Evolutionary conservation across 2,329 filamentous ascomycete species (phyloP), one percentile per base, ranked within the genome.

Genomic region (Amesomyces nigricolor): DNA sequence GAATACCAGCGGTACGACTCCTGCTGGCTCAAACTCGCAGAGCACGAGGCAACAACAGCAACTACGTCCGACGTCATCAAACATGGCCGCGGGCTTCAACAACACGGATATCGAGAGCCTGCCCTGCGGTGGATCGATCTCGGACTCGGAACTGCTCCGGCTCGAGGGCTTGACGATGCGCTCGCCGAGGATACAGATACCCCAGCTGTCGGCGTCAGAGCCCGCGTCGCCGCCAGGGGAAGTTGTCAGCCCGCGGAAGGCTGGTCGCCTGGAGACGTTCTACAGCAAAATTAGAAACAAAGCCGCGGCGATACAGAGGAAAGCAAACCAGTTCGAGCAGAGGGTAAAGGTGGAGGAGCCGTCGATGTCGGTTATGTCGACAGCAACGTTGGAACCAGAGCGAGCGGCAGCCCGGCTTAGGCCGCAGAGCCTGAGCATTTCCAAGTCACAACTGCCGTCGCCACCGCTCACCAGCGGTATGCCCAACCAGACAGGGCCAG

Each of bases 121-220:
- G n/a, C 47, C 51, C 9, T 53, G 51, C n/a, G 61, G 63, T 14
- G 63, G 62, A 30, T 65, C 67, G 45, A 63, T 66, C 53, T 66
- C 67, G 22, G 67, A 68, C 57, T 65, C 65, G 22, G 66, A 69
- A 57, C 63, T 69, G 16, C 62, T 67, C 30, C 64, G 63, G 47
- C 64, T 70, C 51, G 67, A 70, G 57, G 67, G 66, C n/a, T 47
- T 70, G 40, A 65, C 65, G 40, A 66, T 70, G 61, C 58, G 61
- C 38, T 68, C 66, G 40, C 63, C 67, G 17, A 61, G 62, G 30
- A 35, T 62, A 22, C 56, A 63, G 16, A 17, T 59, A 17, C 61
- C 58, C 9, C 58, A 56, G 19, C 32, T 54, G 19, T 58, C 60
- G 17, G 58, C 54, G 19, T 62, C 61, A 11, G 58, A 59, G 37